Evolutionary conservation across 2,329 filamentous ascomycete genomes (phyloP).

Genomic region (Claviceps africana): DNA sequence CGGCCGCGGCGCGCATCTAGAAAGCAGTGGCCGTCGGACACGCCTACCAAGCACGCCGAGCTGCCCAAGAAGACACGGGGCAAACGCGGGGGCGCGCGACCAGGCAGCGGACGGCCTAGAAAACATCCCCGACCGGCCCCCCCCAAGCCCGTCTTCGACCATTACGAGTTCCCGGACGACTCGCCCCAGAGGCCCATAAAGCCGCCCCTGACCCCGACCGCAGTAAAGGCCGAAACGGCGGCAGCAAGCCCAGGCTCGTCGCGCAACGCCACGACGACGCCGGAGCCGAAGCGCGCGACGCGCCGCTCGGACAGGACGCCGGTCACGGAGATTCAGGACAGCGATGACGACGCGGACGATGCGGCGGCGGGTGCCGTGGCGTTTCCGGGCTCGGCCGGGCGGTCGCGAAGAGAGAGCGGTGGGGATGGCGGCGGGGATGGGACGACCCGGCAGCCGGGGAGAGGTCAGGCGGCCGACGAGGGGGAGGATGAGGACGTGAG

Average conservation of each 20-base stretch:
- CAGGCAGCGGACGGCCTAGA: conserved; percentile 25
- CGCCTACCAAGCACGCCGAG: conserved; percentile 9
- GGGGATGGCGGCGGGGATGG: not conserved
- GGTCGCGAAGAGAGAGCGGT: not conserved
- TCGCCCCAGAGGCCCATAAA: not conserved
- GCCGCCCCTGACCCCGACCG: not conserved
- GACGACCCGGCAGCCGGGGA: no score
- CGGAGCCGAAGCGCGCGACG: not conserved
- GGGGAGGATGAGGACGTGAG: conserved; percentile 20
- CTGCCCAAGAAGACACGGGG: conserved; percentile 21
- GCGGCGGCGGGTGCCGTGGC: not conserved
- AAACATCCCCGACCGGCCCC: conserved; percentile 20
- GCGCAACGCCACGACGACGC: not conserved
- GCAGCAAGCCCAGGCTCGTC: not conserved
- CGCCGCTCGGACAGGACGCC: conserved; percentile 1
- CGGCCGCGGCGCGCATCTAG: conserved; percentile 15
- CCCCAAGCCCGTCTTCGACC: conserved; percentile 3
- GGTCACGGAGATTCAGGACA: conserved; percentile 16
- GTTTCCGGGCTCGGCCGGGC: not conserved
- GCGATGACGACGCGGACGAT: conserved; percentile 11
- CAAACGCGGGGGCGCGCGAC: conserved; percentile 24
- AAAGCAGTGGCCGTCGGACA: conserved; percentile 4
- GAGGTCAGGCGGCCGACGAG: conserved; percentile 4
- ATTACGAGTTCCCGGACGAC: not conserved
- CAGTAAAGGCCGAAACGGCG: not conserved